Conservation (phyloP, 2,329 filamentous ascomycete genomes). For the Colletotrichum chrysophilum region DNA sequence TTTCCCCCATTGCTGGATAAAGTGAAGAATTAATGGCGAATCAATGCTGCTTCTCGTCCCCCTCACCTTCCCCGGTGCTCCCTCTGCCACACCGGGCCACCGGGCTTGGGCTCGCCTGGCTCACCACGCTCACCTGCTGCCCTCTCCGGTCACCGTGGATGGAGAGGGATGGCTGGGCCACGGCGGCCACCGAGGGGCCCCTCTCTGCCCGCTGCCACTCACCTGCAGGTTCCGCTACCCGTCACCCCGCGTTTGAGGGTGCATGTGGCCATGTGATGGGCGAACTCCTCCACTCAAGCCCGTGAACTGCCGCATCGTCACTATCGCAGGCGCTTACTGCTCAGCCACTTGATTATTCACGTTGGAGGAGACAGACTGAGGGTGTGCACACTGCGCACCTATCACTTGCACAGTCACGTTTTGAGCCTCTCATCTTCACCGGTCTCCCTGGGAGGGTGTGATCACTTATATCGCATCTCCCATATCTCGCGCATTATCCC, state of each 20-base stretch:
- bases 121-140: background rate
- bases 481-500: background rate
- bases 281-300: slow-evolving; percentile 19
- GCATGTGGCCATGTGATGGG: slow-evolving; percentile 13
- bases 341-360: slow-evolving; percentile 15
- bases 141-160: background rate
- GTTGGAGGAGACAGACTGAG: background rate
- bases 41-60: background rate
- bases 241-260: slow-evolving; percentile 15
- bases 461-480: background rate
- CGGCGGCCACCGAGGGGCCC: background rate
- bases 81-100: background rate
- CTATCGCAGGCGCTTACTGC: background rate
- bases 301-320: slow-evolving; percentile 6
- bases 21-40: background rate
- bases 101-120: background rate
- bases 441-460: slow-evolving; percentile 1
- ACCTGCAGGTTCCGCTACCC: slow-evolving; percentile 3
- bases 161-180: background rate
- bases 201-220: background rate
- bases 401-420: background rate
- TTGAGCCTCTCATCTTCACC: background rate
- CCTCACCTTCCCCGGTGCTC: background rate
- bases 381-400: background rate
- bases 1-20: background rate